A percentile compares a stretch with the other conserved stretches of the same genome.
Evolutionary conservation across 169 alveolate species (phyloP).

Genomic region (Cryptosporidium sp.): DNA sequence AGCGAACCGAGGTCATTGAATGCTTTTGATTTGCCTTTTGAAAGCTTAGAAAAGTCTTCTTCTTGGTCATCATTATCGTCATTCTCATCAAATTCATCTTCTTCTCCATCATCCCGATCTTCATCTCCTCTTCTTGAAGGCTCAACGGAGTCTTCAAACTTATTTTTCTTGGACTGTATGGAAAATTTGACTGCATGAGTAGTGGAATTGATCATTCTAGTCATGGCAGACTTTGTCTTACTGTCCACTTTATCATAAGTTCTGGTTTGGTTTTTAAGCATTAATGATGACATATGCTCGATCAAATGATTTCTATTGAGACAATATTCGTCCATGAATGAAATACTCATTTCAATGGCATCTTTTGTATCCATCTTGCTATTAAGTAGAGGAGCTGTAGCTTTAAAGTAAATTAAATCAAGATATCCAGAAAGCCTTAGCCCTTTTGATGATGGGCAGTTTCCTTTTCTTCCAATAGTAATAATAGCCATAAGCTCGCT

Average conservation of each 20-base stretch:
- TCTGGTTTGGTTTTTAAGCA: slow-evolving; percentile 61
- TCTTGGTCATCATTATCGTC: not conserved
- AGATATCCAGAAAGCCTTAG: slow-evolving; percentile 54
- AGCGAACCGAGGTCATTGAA: slow-evolving; percentile 41
- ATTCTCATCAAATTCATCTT: not conserved
- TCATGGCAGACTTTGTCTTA: slow-evolving; percentile 56
- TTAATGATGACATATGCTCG: slow-evolving; percentile 57
- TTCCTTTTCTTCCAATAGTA: slow-evolving; percentile 68
- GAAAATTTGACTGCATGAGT: slow-evolving; percentile 60
- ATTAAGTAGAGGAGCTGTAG: slow-evolving; percentile 46
- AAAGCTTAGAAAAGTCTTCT: not conserved
- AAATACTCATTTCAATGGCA: slow-evolving; percentile 42
- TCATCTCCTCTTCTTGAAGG: not conserved
- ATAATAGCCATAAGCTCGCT: slow-evolving; percentile 56
- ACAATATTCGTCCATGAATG: slow-evolving; percentile 47
- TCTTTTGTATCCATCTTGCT: slow-evolving; percentile 30
- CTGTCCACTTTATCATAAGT: slow-evolving; percentile 60
- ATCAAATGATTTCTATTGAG: slow-evolving; percentile 57
- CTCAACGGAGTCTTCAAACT: not conserved
- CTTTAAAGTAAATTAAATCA: slow-evolving; percentile 45
- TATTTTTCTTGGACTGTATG: slow-evolving; percentile 4
- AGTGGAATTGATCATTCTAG: slow-evolving; percentile 57
- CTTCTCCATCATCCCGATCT: slow-evolving; percentile 6
- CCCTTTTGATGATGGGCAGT: slow-evolving; percentile 44
- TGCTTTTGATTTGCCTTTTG: not conserved